A percentile compares a stretch with the other conserved stretches of the same genome.
These are phyloP conservation scores for Nigrospora osmanthi DNA, from an alignment of 2,329 filamentous ascomycete genomes.

Conservation along the genomic window DNA sequence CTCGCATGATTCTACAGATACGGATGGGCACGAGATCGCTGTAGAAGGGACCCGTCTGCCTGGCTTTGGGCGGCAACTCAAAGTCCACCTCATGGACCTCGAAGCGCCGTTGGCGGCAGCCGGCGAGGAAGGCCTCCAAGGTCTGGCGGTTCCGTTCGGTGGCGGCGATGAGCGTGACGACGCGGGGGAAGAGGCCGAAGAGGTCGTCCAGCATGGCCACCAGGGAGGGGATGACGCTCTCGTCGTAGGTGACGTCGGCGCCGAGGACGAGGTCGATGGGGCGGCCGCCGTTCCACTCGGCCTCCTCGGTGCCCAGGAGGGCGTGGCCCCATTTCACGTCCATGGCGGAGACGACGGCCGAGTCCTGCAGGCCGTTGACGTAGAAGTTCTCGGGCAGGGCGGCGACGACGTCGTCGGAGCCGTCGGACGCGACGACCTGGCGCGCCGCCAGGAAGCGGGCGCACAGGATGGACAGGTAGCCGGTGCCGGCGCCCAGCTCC, in stretches of 20 bases:
- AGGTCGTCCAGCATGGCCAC: conserved; percentile 57
- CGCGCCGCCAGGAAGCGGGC: conserved; percentile 55
- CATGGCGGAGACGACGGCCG: conserved; percentile 35
- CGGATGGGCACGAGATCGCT: conserved; percentile 50
- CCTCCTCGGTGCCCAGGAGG: conserved; percentile 48
- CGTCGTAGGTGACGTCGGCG: conserved; percentile 74
- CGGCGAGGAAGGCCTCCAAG: conserved; percentile 54
- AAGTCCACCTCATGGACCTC: conserved; percentile 34
- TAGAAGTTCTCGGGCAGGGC: conserved; percentile 60
- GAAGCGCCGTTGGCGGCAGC: conserved; percentile 43
- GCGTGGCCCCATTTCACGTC: conserved; percentile 59
- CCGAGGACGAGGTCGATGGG: conserved; percentile 60
- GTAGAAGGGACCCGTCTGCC: conserved; percentile 59
- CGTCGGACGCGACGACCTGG: conserved; percentile 63
- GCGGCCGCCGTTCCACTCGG: conserved; percentile 38
- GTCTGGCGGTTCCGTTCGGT: conserved; percentile 65
- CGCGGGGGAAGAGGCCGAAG: conserved; percentile 44
- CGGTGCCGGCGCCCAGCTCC: conserved; percentile 71
- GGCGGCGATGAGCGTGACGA: conserved; percentile 59
- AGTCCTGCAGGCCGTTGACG: conserved; percentile 55
- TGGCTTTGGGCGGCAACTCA: conserved; percentile 23
- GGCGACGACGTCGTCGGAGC: conserved; percentile 64
- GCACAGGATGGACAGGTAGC: conserved; percentile 67
- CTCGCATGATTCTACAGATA: conserved; percentile 36
- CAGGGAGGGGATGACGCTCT: conserved; percentile 52